A percentile compares a stretch with the other conserved stretches of the same genome.
phyloP scores from a whole-genome alignment of 352 stramenopile species.

The Phytophthora fragariae region DNA sequence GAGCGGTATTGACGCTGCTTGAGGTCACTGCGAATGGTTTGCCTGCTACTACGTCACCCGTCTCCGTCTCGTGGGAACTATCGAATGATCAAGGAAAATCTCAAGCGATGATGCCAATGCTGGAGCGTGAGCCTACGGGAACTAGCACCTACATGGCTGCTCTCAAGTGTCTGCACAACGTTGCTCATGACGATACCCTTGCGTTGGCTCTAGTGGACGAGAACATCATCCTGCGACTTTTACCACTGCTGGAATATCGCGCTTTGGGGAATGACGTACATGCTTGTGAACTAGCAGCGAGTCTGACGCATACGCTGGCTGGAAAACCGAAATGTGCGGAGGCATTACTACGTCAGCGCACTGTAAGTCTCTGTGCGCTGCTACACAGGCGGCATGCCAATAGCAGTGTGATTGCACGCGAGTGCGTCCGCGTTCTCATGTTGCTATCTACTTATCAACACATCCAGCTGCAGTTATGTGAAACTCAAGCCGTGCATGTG shows the following conservation, averaged over 20 bases:
- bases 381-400: constrained; percentile 52
- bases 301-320: constrained; percentile 56
- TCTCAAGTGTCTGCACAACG: constrained; percentile 74
- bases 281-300: constrained; percentile 53
- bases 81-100: not conserved
- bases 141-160: constrained; percentile 72
- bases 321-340: constrained; percentile 59
- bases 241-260: constrained; percentile 57
- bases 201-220: constrained; percentile 71
- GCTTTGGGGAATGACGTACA: constrained; percentile 46
- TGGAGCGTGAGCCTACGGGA: constrained; percentile 12
- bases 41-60: not conserved
- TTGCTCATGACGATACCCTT: constrained; percentile 66
- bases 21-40: constrained; percentile 39
- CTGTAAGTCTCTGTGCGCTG: constrained; percentile 65
- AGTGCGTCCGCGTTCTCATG: constrained; percentile 60
- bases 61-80: constrained; percentile 25
- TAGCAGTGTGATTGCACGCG: constrained; percentile 47
- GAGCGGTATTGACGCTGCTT: constrained; percentile 59
- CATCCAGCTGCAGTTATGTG: constrained; percentile 57
- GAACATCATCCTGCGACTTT: constrained; percentile 46
- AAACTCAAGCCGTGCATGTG: constrained; percentile 73
- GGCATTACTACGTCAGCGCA: constrained; percentile 51
- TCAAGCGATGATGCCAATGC: not conserved
- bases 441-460: constrained; percentile 75